These are phyloP conservation scores for Didymella pomorum DNA, from an alignment of 2,329 filamentous ascomycete species.

Conservation along the genomic window DNA sequence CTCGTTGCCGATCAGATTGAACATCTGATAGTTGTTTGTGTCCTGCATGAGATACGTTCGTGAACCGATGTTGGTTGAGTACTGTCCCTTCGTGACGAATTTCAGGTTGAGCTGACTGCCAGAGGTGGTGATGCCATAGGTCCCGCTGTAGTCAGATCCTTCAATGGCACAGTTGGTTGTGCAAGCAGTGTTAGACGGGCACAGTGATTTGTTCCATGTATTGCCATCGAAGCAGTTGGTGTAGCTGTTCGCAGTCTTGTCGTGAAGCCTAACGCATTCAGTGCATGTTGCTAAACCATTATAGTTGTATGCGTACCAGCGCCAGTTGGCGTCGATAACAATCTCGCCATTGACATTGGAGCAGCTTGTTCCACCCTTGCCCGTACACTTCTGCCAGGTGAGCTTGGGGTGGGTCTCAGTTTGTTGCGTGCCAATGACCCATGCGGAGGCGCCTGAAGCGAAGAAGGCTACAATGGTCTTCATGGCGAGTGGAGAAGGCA, in stretches of 20 bases:
- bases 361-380: conserved; percentile 45
- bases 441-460: conserved; percentile 32
- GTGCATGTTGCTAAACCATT: not conserved
- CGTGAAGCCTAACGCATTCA: conserved; percentile 45
- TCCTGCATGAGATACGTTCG: conserved; percentile 49
- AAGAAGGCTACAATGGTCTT: conserved; percentile 36
- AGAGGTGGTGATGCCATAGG: conserved; percentile 59
- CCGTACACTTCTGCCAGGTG: conserved; percentile 49
- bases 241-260: conserved; percentile 43
- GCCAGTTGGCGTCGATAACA: conserved; percentile 57
- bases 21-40: conserved; percentile 42
- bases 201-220: conserved; percentile 50
- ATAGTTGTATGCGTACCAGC: conserved; percentile 34
- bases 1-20: conserved; percentile 49
- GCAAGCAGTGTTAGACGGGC: conserved; percentile 45
- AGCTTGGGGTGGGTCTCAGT: conserved; percentile 52
- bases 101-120: conserved; percentile 62
- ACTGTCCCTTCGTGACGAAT: conserved; percentile 62
- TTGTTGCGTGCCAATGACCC: conserved; percentile 36
- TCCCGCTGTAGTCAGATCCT: conserved; percentile 50
- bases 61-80: conserved; percentile 51
- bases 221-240: conserved; percentile 53
- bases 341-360: conserved; percentile 45
- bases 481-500: conserved; percentile 34
- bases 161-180: conserved; percentile 49